phyloP scores from a whole-genome alignment of 805 yeast species.

The Sugiyamaella lignohabitans region DNA sequence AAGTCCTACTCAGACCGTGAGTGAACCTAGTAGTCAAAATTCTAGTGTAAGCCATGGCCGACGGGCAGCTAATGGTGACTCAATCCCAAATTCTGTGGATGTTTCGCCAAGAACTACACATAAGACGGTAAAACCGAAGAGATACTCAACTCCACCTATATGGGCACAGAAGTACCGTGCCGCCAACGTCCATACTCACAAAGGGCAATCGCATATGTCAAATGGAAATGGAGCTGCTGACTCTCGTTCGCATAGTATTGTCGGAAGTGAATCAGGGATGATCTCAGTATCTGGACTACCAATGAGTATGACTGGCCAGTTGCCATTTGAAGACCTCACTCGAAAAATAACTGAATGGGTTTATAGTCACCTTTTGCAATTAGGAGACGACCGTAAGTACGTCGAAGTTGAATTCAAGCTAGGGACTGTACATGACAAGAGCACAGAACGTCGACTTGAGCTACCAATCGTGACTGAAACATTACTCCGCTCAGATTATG shows the following conservation, averaged over 20 bases:
- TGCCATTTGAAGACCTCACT: conserved; percentile 74
- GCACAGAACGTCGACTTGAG: conserved; percentile 23
- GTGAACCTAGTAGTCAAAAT: background rate
- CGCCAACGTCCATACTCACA: background rate
- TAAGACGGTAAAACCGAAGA: conserved; percentile 43
- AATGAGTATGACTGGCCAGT: conserved; percentile 61
- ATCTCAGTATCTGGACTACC: conserved; percentile 33
- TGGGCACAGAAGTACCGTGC: conserved; percentile 79
- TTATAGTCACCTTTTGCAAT: conserved; percentile 58
- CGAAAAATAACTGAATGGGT: conserved; percentile 84
- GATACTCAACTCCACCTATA: conserved; percentile 61
- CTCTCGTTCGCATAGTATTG: background rate
- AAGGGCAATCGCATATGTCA: background rate
- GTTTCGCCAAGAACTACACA: conserved; percentile 1
- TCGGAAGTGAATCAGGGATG: background rate
- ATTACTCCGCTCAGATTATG: conserved; percentile 26
- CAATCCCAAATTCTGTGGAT: background rate
- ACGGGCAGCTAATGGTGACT: background rate
- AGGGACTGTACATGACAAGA: conserved; percentile 28
- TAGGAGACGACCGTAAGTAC: conserved; percentile 22
- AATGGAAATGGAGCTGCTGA: background rate
- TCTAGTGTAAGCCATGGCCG: background rate
- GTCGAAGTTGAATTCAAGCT: conserved; percentile 43
- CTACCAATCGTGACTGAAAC: conserved; percentile 32
- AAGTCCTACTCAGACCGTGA: background rate